Base-by-base conservation (phyloP, 1,284 basidiomycete genomes). In the Bondarzewia mesenterica region DNA sequence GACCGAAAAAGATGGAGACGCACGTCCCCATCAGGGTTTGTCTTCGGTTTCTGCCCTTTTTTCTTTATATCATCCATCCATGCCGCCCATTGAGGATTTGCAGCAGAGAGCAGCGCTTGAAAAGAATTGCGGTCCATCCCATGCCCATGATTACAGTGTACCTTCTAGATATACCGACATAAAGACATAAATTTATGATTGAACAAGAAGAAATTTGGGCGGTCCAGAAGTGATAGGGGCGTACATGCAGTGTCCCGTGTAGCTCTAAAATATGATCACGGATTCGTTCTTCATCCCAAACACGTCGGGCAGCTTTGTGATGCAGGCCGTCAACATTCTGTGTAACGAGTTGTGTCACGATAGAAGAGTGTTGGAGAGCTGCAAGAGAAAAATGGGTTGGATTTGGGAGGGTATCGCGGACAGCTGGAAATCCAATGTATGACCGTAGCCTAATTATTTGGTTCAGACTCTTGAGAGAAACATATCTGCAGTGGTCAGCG, bases 321-420 rank as follows among this genome's bases (percentile, higher is more conserved):
- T 94, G 92, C 12, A 95, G 76, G 7, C 91, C 91, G 59, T 96
- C 93, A 6, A 96, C 92, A 58, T 94, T 95, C 63, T 95, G 92
- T 0, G 93, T 96, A 49, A 96, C 82, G 22, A 93, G 65, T n/a
- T 71, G 69, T 6, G 75, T 68, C 16, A 88, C 72, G 46, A 82
- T 64, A 6, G 74, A 76, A 6, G 85, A 68, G 52, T 89, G 73
- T 58, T 92, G 85, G 25, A 95, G 70, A 1, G 91, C 88, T 2
- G 89, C 85, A 22, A 96, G 68, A 15, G 88, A 85, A 58, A 81
- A 89, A 62, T 97, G 93, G 0, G 86, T 92, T 4, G 89, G 83
- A 56, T 95, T 96, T 1, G 92, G 89, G 43, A 77, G 72, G 0
- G 92, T 78, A 52, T 85, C 78, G 27, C 85, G 76, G 25, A 94